A percentile compares a stretch with the other conserved stretches of the same genome.
phyloP scores from a whole-genome alignment of 768 basidiomycete genomes.

The Amylocystis lapponica region DNA sequence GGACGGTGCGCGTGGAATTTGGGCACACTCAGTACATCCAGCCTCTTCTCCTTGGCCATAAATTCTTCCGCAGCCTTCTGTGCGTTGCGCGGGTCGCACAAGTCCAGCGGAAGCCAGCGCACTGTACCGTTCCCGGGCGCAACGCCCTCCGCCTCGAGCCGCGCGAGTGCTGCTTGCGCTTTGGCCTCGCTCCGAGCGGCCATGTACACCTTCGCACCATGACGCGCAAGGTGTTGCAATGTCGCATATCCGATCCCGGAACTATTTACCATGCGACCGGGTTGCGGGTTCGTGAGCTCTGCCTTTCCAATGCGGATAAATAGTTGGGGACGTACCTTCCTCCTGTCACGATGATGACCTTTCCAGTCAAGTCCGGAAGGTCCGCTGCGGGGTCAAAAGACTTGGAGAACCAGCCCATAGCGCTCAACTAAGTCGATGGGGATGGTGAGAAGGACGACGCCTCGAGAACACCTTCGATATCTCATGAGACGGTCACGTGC shows the following conservation, averaged over 20 bases:
- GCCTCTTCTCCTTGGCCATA: constrained; percentile 31
- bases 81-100: constrained; percentile 31
- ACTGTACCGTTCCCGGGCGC: constrained; percentile 26
- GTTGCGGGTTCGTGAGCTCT: neutral
- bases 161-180: constrained; percentile 26
- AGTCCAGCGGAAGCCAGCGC: constrained; percentile 33
- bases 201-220: constrained; percentile 39
- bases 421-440: too few relatives aligned
- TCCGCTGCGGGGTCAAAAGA: constrained; percentile 31
- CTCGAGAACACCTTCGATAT: too few relatives aligned
- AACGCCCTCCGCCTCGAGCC: constrained; percentile 28
- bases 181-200: constrained; percentile 29
- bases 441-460: too few relatives aligned
- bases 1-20: too few relatives aligned
- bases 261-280: constrained; percentile 15
- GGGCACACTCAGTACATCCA: constrained; percentile 37
- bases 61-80: constrained; percentile 32
- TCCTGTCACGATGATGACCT: constrained; percentile 44
- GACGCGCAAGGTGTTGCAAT: constrained; percentile 31
- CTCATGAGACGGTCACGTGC: too few relatives aligned
- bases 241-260: constrained; percentile 34
- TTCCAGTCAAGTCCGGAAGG: constrained; percentile 40
- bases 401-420: too few relatives aligned
- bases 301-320: neutral
- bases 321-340: constrained; percentile 32